phyloP scores from a whole-genome alignment of 2,329 filamentous ascomycete species.

The Alternaria postmessia region DNA sequence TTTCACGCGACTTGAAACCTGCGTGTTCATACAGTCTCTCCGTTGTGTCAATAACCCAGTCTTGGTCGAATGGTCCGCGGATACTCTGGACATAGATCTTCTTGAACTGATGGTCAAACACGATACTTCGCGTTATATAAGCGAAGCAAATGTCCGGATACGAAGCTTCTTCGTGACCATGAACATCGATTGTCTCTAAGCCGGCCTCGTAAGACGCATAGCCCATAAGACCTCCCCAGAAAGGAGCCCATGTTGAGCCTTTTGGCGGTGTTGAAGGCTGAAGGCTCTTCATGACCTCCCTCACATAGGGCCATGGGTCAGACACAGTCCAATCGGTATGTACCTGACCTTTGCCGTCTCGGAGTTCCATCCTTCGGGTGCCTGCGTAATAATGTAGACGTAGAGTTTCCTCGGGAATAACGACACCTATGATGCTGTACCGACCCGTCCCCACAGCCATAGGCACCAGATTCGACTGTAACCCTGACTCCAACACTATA shows the following conservation, averaged over 20 bases:
- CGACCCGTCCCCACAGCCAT: constrained; percentile 63
- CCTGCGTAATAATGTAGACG: constrained; percentile 47
- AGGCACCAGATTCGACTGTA: constrained; percentile 50
- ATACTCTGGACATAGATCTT: constrained; percentile 73
- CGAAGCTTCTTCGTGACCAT: constrained; percentile 47
- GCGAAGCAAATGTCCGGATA: constrained; percentile 75
- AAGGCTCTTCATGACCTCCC: constrained; percentile 49
- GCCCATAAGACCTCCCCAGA: constrained; percentile 85
- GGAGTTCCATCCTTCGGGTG: constrained; percentile 37
- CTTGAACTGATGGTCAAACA: constrained; percentile 74
- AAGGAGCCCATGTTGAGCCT: constrained; percentile 59
- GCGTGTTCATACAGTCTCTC: constrained; percentile 43
- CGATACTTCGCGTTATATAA: constrained; percentile 79
- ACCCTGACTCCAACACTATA: constrained; percentile 59
- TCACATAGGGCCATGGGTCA: constrained; percentile 53
- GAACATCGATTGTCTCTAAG: constrained; percentile 66
- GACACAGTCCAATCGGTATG: constrained; percentile 36
- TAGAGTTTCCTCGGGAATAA: constrained; percentile 61
- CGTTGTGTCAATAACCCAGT: constrained; percentile 57
- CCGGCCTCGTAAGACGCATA: constrained; percentile 88
- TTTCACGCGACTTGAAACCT: constrained; percentile 38
- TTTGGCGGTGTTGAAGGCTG: constrained; percentile 39
- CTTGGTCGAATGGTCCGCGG: constrained; percentile 50
- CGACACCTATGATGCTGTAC: constrained; percentile 77
- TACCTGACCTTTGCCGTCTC: constrained; percentile 38